Base-by-base conservation (phyloP, 306 rosid genomes). In the Cyamopsis tetragonoloba region DNA sequence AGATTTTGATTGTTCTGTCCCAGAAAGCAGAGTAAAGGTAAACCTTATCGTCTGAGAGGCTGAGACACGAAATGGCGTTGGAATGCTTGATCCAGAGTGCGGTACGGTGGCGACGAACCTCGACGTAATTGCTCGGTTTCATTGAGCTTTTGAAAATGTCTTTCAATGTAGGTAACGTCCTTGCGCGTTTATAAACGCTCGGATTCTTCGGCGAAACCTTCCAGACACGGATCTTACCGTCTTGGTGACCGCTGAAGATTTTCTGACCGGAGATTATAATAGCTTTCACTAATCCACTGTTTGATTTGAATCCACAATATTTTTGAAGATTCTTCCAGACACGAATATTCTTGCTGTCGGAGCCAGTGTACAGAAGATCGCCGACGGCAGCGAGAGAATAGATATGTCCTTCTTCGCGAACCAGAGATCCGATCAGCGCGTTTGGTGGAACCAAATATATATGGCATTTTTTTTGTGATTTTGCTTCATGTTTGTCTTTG, bases 321-420 rank as follows among this genome's bases (percentile, higher is more conserved):
- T 91, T 91, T 49, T 84, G 77, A 1, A 91, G 85, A 63, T 88
- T 88, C 83, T 91, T 91, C 97, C 96, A 91, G 0, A 91, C 97
- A 0, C 97, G 83, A 18, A 91, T 91, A n/a, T n/a, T n/a, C n/a
- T n/a, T n/a, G n/a, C n/a, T n/a, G n/a, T n/a, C n/a, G n/a, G n/a
- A n/a, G n/a, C n/a, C n/a, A n/a, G n/a, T n/a, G n/a, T n/a, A n/a
- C n/a, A n/a, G n/a, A n/a, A n/a, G n/a, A n/a, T n/a, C n/a, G n/a
- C n/a, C n/a, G n/a, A n/a, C n/a, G n/a, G n/a, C n/a, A n/a, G n/a
- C n/a, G n/a, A n/a, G n/a, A n/a, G n/a, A n/a, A n/a, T n/a, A n/a
- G n/a, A n/a, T n/a, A n/a, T n/a, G n/a, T n/a, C n/a, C n/a, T n/a
- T n/a, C n/a, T n/a, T n/a, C n/a, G n/a, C n/a, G n/a, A n/a, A n/a